A percentile compares a stretch with the other conserved stretches of the same genome.
Evolutionary conservation across 768 basidiomycete genomes (phyloP).

Genomic region (Suillus variegatus): DNA sequence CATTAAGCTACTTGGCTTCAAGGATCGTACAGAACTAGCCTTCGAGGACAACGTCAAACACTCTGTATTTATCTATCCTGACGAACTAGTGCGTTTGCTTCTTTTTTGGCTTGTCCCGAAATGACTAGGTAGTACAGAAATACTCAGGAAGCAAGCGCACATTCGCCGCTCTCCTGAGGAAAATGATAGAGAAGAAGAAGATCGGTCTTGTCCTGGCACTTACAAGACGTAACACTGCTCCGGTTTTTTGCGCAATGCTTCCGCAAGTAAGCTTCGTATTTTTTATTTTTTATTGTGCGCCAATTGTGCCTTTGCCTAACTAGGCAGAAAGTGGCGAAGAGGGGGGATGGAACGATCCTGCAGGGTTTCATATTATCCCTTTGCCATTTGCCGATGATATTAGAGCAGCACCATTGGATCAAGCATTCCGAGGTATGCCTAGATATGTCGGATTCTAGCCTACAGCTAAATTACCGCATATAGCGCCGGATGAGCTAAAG

Average conservation of each 20-base stretch:
- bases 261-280: constrained; percentile 65
- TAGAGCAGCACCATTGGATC: constrained; percentile 70
- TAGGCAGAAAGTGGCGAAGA: constrained; percentile 74
- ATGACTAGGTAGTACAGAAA: constrained; percentile 37
- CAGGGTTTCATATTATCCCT: constrained; percentile 91
- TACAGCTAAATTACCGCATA: constrained; percentile 10
- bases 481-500: constrained; percentile 70
- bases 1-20: constrained; percentile 93
- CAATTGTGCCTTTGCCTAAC: constrained; percentile 2
- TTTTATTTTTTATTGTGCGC: background rate
- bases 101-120: background rate
- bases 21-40: constrained; percentile 61
- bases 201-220: constrained; percentile 78
- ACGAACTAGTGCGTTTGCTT: constrained; percentile 67
- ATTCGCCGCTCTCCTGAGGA: constrained; percentile 82
- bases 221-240: constrained; percentile 69
- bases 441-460: background rate
- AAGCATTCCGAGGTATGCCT: constrained; percentile 59
- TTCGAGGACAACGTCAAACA: constrained; percentile 95
- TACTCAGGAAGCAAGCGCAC: constrained; percentile 93
- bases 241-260: constrained; percentile 80
- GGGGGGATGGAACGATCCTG: constrained; percentile 77
- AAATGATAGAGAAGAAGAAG: constrained; percentile 78
- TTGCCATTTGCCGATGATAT: constrained; percentile 97
- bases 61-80: constrained; percentile 87